Conservation (phyloP, 441 rosid genomes). For the Pelargonium myrrhifolium region DNA sequence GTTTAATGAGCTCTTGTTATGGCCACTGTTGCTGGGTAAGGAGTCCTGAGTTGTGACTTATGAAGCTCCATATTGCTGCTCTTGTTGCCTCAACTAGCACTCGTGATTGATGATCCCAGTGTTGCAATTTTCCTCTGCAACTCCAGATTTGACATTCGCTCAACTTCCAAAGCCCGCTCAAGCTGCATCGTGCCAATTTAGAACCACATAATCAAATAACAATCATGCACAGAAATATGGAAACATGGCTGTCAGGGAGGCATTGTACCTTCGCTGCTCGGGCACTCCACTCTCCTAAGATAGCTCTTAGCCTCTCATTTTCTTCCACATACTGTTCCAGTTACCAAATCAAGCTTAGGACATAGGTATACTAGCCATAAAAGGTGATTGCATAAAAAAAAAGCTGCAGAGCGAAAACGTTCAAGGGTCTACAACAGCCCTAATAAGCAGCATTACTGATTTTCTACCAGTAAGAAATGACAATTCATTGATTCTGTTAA, state of each 20-base stretch:
- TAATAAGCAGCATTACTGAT: not conserved
- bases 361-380: not conserved
- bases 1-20: no score
- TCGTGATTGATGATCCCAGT: not conserved
- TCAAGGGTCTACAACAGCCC: not conserved
- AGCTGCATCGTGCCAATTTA: not conserved
- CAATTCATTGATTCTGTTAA: no score
- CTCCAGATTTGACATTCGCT: constrained; percentile 1
- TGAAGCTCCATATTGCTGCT: not conserved
- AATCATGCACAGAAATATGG: not conserved
- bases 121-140: not conserved
- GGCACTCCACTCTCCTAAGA: constrained; percentile 87
- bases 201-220: not conserved
- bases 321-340: constrained; percentile 74
- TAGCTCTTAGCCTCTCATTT: constrained; percentile 87
- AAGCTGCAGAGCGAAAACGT: not conserved
- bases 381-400: not conserved
- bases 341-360: not conserved
- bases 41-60: no score
- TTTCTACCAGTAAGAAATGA: not conserved
- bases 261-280: constrained; percentile 77
- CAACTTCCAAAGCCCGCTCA: not conserved
- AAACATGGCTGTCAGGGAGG: not conserved
- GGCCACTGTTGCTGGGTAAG: not conserved
- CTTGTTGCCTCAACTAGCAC: not conserved